Evolutionary conservation across 2,329 filamentous ascomycete genomes (phyloP).

Genomic region (Dothistroma septosporum): DNA sequence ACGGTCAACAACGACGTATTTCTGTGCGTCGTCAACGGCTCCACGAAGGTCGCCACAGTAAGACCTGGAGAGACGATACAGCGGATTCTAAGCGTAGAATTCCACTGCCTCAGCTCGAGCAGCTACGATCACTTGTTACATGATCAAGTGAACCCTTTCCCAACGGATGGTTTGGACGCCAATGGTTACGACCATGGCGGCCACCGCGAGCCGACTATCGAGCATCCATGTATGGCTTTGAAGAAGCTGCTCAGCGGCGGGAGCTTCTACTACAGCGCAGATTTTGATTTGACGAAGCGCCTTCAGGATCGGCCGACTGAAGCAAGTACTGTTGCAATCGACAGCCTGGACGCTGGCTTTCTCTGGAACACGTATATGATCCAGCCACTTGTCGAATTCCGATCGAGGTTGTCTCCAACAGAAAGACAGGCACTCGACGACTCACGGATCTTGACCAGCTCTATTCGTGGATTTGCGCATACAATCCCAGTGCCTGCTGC

Average conservation of each 20-base stretch:
- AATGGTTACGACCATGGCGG: constrained; percentile 52
- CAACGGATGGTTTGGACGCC: constrained; percentile 50
- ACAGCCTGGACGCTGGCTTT: constrained; percentile 87
- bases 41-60: constrained; percentile 72
- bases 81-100: constrained; percentile 80
- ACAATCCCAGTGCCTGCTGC: constrained; percentile 80
- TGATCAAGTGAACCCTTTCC: constrained; percentile 54
- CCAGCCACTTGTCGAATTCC: constrained; percentile 81
- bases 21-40: constrained; percentile 79
- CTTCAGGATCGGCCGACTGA: constrained; percentile 68
- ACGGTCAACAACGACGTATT: constrained; percentile 82
- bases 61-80: constrained; percentile 85
- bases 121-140: constrained; percentile 75
- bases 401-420: constrained; percentile 69
- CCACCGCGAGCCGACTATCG: constrained; percentile 65
- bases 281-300: constrained; percentile 93
- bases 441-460: constrained; percentile 84
- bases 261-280: constrained; percentile 97
- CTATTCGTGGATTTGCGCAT: constrained; percentile 86
- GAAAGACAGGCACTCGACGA: constrained; percentile 78
- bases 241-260: constrained; percentile 90
- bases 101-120: constrained; percentile 82
- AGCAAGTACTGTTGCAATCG: constrained; percentile 73
- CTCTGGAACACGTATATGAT: constrained; percentile 99
- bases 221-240: constrained; percentile 85